These are phyloP conservation scores for Colletotrichum sp. DNA, from an alignment of 2,329 filamentous ascomycete genomes.

Conservation along the genomic window DNA sequence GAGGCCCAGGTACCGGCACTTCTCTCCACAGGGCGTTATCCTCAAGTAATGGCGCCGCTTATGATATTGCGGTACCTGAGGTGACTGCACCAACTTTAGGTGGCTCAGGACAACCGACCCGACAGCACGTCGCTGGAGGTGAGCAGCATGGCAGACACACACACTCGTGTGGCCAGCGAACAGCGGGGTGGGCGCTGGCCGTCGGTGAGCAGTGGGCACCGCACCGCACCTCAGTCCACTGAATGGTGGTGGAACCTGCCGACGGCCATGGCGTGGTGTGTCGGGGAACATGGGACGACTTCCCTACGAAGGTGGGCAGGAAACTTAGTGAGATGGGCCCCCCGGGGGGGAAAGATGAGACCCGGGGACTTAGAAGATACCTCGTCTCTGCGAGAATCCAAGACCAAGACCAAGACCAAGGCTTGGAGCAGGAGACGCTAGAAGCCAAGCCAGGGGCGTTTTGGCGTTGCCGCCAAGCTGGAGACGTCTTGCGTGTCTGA, in stretches of 20 bases:
- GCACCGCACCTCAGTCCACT: neutral
- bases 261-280: constrained; percentile 6
- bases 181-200: neutral
- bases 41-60: neutral
- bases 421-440: neutral
- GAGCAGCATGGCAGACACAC: neutral
- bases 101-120: neutral
- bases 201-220: neutral
- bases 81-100: neutral
- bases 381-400: neutral
- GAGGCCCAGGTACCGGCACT: neutral
- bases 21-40: neutral
- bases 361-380: neutral
- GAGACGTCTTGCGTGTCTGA: constrained; percentile 2
- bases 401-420: neutral
- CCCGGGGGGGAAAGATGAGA: neutral
- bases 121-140: neutral
- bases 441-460: constrained; percentile 11
- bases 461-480: constrained; percentile 14
- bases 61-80: neutral
- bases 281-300: constrained; percentile 16
- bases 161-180: neutral
- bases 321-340: neutral
- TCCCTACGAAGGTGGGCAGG: neutral
- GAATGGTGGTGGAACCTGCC: neutral